phyloP scores from a whole-genome alignment of 257 asterid species.

The Solanum dulcamara region DNA sequence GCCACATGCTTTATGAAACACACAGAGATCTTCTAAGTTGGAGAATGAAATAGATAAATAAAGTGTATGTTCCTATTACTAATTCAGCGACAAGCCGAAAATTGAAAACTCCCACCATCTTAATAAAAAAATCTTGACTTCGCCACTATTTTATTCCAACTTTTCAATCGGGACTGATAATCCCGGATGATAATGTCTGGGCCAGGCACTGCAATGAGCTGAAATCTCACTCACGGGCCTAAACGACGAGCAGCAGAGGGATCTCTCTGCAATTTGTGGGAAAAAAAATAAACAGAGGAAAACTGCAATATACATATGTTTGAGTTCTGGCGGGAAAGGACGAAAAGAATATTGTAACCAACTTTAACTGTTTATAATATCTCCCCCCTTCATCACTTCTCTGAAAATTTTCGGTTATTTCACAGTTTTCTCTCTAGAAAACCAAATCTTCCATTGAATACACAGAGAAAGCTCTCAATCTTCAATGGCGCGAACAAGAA shows the following conservation, averaged over 20 bases:
- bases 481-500: constrained; percentile 10
- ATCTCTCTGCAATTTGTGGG: not conserved
- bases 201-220: no score
- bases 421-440: not conserved
- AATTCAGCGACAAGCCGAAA: no score
- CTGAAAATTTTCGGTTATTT: not conserved
- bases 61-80: not conserved
- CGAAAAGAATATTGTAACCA: not conserved
- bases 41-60: not conserved
- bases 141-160: no score
- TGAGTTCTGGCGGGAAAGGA: not conserved
- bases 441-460: not conserved
- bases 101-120: not conserved
- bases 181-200: no score
- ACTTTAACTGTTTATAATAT: not conserved
- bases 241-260: no score
- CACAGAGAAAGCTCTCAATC: not conserved
- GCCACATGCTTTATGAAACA: not conserved
- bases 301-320: not conserved
- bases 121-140: not conserved
- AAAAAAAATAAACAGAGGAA: not conserved
- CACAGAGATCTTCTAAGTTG: not conserved
- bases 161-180: no score
- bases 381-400: not conserved
- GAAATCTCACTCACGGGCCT: no score